Conservation (phyloP, 2,329 filamentous ascomycete species). For the Aspergillus japonicus region DNA sequence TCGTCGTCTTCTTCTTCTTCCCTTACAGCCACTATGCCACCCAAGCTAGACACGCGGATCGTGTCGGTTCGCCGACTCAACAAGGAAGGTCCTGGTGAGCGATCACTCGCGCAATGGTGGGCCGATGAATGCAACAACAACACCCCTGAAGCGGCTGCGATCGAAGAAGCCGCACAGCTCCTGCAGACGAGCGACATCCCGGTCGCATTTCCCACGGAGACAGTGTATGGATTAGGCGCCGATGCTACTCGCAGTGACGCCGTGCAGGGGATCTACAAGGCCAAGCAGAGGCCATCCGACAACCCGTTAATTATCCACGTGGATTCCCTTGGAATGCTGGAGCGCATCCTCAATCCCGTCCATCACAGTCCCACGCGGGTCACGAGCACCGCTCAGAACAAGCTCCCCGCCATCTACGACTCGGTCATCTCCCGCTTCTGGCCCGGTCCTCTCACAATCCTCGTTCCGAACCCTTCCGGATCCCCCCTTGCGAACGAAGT, state of each 20-base stretch:
- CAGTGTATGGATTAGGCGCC: slow-evolving; percentile 94
- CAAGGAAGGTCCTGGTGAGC: slow-evolving; percentile 31
- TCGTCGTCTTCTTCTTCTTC: slow-evolving; percentile 8
- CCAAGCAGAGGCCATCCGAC: slow-evolving; percentile 86
- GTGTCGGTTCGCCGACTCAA: slow-evolving; percentile 41
- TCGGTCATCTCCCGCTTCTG: slow-evolving; percentile 80
- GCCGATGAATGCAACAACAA: slow-evolving; percentile 32
- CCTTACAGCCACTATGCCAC: slow-evolving; percentile 24
- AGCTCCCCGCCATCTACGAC: slow-evolving; percentile 72
- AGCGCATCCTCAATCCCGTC: slow-evolving; percentile 55
- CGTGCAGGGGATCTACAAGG: slow-evolving; percentile 86
- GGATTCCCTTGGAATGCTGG: slow-evolving; percentile 74
- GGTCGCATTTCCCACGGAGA: slow-evolving; percentile 95
- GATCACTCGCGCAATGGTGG: slow-evolving; percentile 42
- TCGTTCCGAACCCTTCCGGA: slow-evolving; percentile 71
- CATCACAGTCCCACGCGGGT: slow-evolving; percentile 27
- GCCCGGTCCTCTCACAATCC: slow-evolving; percentile 90
- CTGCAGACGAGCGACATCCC: slow-evolving; percentile 68
- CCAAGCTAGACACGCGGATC: slow-evolving; percentile 32
- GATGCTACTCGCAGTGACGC: slow-evolving; percentile 83
- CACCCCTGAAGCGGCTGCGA: slow-evolving; percentile 50
- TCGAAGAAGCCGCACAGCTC: slow-evolving; percentile 65
- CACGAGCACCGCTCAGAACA: slow-evolving; percentile 30
- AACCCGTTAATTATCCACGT: slow-evolving; percentile 96
- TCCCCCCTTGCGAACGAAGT: slow-evolving; percentile 84